A percentile compares a stretch with the other conserved stretches of the same genome.
Evolutionary conservation across 768 basidiomycete genomes (phyloP).

Genomic region (Coprinopsis sp.): DNA sequence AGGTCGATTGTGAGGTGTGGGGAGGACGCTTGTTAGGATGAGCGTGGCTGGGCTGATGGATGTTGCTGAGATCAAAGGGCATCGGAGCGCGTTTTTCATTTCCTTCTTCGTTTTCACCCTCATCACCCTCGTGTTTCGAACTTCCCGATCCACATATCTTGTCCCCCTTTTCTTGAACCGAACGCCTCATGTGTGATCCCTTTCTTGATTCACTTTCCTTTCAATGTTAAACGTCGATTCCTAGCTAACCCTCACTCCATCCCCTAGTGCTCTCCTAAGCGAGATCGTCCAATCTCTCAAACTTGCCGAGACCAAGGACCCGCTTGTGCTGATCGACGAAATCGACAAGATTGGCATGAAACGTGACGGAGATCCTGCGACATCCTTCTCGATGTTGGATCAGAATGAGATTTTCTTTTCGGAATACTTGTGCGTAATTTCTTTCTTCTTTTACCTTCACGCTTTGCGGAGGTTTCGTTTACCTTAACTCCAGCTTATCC

Average conservation of each 20-base stretch:
- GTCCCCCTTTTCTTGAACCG: no score
- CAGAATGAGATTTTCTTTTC: slow-evolving; percentile 95
- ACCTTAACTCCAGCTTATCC: no score
- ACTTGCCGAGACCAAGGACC: slow-evolving; percentile 90
- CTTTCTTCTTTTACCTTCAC: no score
- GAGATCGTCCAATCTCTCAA: slow-evolving; percentile 95
- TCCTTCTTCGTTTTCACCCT: slow-evolving; percentile 26
- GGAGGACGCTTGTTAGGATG: slow-evolving; percentile 93
- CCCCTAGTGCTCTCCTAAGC: slow-evolving; percentile 74
- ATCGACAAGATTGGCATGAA: slow-evolving; percentile 94
- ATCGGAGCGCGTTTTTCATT: slow-evolving; percentile 95
- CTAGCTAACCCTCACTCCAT: background rate
- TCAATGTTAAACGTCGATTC: slow-evolving; percentile 1
- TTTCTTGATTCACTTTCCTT: no score
- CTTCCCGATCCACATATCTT: no score
- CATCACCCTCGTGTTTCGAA: no score
- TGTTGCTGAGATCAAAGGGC: slow-evolving; percentile 98
- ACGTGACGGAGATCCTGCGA: slow-evolving; percentile 88
- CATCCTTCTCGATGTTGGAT: slow-evolving; percentile 87
- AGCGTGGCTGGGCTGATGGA: slow-evolving; percentile 95
- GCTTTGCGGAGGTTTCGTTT: no score
- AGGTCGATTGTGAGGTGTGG: slow-evolving; percentile 90
- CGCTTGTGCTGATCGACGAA: slow-evolving; percentile 90
- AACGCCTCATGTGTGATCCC: no score
- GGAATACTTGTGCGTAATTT: slow-evolving; percentile 81